Percentiles rank a stretch among this genome's conserved stretches.
phyloP scores from a whole-genome alignment of 2,329 filamentous ascomycete species.

The Hortaea werneckii region DNA sequence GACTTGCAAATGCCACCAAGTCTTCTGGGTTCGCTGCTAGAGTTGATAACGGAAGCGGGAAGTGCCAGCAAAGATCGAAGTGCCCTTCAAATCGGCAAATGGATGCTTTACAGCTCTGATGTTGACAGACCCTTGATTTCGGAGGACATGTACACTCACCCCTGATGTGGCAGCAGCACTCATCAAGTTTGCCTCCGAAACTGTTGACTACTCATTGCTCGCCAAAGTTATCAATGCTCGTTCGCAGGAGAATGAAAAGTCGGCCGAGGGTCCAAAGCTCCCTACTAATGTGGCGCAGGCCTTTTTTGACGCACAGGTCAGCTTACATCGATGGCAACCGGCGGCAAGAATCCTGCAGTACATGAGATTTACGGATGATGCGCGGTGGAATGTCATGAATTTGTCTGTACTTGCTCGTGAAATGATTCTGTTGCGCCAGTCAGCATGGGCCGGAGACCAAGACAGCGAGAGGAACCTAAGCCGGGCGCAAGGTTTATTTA shows the following conservation, averaged over 20 bases:
- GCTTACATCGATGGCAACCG: constrained; percentile 30
- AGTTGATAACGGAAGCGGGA: constrained; percentile 36
- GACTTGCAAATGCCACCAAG: constrained; percentile 36
- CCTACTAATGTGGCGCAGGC: constrained; percentile 23
- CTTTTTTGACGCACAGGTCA: constrained; percentile 35
- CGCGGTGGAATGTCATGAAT: constrained; percentile 15
- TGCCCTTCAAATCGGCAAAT: constrained; percentile 41
- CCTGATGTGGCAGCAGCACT: constrained; percentile 42
- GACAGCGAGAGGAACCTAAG: not conserved
- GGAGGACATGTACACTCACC: constrained; percentile 34
- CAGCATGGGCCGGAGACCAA: not conserved
- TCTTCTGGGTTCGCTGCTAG: constrained; percentile 41
- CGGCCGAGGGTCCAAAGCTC: not conserved
- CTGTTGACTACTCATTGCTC: constrained; percentile 32
- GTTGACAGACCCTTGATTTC: constrained; percentile 46
- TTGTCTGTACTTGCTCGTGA: constrained; percentile 6
- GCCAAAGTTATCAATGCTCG: constrained; percentile 13
- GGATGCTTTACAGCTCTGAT: constrained; percentile 43
- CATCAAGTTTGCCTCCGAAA: constrained; percentile 44
- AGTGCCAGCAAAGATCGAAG: constrained; percentile 9
- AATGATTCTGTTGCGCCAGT: not conserved
- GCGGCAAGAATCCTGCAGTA: constrained; percentile 28
- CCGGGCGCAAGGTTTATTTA: not conserved
- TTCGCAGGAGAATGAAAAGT: constrained; percentile 4
- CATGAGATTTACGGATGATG: constrained; percentile 4